These are phyloP conservation scores for Ophiosphaerella herpotricha DNA, from an alignment of 2,329 filamentous ascomycete genomes.

Conservation along the genomic window DNA sequence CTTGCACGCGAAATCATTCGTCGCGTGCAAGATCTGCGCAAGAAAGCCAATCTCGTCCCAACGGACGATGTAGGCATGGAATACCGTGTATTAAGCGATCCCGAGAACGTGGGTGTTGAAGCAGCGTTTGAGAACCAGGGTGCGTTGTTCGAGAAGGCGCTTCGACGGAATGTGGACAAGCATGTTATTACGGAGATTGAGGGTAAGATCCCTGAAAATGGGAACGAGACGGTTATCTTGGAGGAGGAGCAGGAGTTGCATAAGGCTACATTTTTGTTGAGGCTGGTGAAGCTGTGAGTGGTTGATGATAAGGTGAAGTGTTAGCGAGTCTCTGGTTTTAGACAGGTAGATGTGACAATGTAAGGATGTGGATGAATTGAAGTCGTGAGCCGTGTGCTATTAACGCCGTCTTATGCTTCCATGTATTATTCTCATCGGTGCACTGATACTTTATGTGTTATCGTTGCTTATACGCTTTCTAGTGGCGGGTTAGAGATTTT, in stretches of 20 bases:
- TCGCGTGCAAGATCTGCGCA: conserved; percentile 87
- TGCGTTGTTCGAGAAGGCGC: conserved; percentile 72
- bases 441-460: conserved; percentile 8
- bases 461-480: conserved; percentile 40
- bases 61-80: conserved; percentile 97
- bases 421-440: no score
- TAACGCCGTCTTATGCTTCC: conserved; percentile 1
- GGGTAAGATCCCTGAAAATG: conserved; percentile 60
- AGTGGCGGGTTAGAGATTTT: neutral
- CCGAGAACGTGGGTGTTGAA: conserved; percentile 73
- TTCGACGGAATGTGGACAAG: conserved; percentile 77
- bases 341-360: conserved; percentile 7
- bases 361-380: conserved; percentile 8
- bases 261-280: conserved; percentile 77
- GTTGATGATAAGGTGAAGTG: neutral
- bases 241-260: conserved; percentile 88
- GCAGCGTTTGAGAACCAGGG: conserved; percentile 71
- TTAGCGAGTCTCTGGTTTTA: conserved; percentile 1
- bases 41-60: conserved; percentile 87
- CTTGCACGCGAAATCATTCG: conserved; percentile 91
- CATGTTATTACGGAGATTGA: conserved; percentile 64
- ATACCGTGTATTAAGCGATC: conserved; percentile 80
- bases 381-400: neutral
- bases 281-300: conserved; percentile 71
- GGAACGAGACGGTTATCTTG: conserved; percentile 64